These are phyloP conservation scores for Termitomyces heimii DNA, from an alignment of 768 basidiomycete species.

Conservation along the genomic window DNA sequence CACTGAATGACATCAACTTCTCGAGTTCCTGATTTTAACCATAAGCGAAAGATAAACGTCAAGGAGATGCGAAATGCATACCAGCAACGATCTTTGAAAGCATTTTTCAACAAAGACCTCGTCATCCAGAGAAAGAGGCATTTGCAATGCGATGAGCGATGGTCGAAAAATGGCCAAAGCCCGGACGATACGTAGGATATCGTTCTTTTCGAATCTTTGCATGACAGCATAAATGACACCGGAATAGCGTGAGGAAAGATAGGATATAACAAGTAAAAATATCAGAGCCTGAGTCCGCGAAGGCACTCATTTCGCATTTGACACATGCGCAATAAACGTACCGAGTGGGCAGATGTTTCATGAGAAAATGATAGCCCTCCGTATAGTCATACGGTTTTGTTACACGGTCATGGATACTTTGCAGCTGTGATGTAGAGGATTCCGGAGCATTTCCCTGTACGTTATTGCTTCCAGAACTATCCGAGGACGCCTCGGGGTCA, in stretches of 20 bases:
- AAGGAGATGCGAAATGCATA: constrained; percentile 30
- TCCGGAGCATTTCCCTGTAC: constrained; percentile 15
- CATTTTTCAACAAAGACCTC: constrained; percentile 95
- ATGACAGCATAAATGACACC: constrained; percentile 10
- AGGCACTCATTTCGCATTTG: constrained; percentile 34
- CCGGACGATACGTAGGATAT: constrained; percentile 89
- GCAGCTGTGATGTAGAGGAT: constrained; percentile 32
- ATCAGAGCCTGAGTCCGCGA: constrained; percentile 36
- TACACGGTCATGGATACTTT: constrained; percentile 61
- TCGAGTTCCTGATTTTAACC: constrained; percentile 70
- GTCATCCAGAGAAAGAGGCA: constrained; percentile 95
- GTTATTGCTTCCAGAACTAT: constrained; percentile 16
- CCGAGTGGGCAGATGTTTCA: constrained; percentile 88
- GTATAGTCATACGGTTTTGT: constrained; percentile 89
- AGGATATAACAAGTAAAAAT: constrained; percentile 19
- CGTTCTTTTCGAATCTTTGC: constrained; percentile 90
- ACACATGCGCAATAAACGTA: constrained; percentile 41
- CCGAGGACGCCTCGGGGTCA: constrained; percentile 18
- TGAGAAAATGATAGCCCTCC: constrained; percentile 93
- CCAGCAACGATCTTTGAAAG: constrained; percentile 89
- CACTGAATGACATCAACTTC: constrained; percentile 94
- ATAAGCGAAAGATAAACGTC: constrained; percentile 9
- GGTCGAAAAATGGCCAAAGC: constrained; percentile 93
- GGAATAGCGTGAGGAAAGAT: constrained; percentile 7
- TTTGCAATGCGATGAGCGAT: constrained; percentile 95